Evolutionary conservation across 768 basidiomycete species (phyloP), one percentile per base, ranked within the genome.

Genomic region (Clitopilus hobsonii): DNA sequence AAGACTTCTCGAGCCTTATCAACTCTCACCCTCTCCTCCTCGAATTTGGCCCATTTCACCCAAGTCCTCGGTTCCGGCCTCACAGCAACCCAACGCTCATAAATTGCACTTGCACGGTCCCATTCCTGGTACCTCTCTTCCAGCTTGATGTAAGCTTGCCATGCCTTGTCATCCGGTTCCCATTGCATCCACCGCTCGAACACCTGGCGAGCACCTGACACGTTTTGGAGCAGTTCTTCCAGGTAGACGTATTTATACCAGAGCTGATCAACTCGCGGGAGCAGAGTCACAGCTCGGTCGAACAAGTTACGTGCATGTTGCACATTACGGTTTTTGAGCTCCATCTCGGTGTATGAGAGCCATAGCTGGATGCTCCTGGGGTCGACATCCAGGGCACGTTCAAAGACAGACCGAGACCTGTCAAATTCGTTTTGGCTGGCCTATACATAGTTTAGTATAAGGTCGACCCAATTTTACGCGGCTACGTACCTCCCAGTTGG

Each of bases 201-300:
- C 54, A 98, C 93, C 67, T 98, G 96, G 7, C 97, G 86, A 1
- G 95, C 94, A 32, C 97, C 97, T 1, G 95, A 85, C 27, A 99
- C 88, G 65, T 99, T 98, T 63, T 95, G 89, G 11, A 99, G 81
- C 2, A 99, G 82, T 67, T 99, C 97, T 67, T 99, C 97, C 53
- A 99, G 84, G 71, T 97, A 98, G 56, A 99, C 96, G 54, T 98
- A 99, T 70, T 98, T 98, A 82, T 98, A 98, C 97, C 97, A 98
- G 6, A 99, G 80, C 66, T 96, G 90, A 69, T 99, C 95, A 49
- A 99, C 86, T 45, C 97, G 88, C 8, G 97, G 97, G 23, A 99
- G 85, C 1, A 98, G 80, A 5, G 96, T 99, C 58, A 99, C 94
- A 1, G 94, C 94, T 60, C 97, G 85, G 75, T 99, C 97, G 69